Conservation (phyloP, 495 filamentous ascomycete genomes). For the Aspergillus kassunensis region DNA sequence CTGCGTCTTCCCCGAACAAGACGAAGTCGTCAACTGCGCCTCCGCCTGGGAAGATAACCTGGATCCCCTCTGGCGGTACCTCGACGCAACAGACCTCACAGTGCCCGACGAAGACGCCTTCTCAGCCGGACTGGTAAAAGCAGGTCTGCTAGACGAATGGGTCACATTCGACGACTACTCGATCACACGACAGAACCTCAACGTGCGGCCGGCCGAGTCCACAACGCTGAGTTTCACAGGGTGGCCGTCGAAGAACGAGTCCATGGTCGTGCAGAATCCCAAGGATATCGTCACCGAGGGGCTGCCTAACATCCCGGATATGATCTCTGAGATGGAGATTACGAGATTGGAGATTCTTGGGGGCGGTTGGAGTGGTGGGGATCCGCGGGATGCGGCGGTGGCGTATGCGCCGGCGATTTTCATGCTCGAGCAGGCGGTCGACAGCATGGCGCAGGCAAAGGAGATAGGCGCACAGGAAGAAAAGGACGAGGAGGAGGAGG, state of each 20-base stretch:
- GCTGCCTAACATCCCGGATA: not conserved
- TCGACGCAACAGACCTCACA: not conserved
- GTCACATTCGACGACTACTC: not conserved
- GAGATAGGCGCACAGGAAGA: not conserved
- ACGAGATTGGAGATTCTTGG: not conserved
- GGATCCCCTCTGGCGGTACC: not conserved
- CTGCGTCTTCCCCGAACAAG: conserved; percentile 1
- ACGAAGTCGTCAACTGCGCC: not conserved
- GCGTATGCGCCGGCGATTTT: not conserved
- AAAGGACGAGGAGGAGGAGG: not conserved
- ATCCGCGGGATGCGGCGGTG: not conserved
- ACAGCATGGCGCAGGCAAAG: conserved; percentile 7
- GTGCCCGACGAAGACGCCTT: not conserved
- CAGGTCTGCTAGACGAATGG: not conserved
- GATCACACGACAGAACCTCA: not conserved
- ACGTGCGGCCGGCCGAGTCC: not conserved
- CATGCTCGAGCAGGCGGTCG: conserved; percentile 1
- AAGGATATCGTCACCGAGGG: conserved; percentile 3
- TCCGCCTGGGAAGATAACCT: not conserved
- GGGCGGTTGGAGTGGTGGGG: not conserved
- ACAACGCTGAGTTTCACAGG: not conserved
- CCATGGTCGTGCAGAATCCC: not conserved
- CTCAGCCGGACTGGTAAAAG: not conserved
- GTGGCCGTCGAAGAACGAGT: not conserved
- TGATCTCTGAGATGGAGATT: not conserved